Conservation (phyloP, 768 basidiomycete species). For the Leucocoprinus leucothites region DNA sequence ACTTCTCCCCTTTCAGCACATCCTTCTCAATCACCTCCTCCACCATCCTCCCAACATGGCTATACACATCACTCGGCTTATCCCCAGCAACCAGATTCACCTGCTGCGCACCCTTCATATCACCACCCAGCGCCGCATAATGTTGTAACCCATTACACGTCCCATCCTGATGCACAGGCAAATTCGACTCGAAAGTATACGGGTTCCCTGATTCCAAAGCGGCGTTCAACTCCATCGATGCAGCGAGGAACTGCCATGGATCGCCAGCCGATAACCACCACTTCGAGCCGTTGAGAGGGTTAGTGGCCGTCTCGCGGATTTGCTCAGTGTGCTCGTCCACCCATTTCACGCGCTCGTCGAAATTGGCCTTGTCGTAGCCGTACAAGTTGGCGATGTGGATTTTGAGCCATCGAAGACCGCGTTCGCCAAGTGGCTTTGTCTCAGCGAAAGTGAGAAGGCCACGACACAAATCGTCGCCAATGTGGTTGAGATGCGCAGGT, state of each 20-base stretch:
- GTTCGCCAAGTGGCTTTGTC: slow-evolving; percentile 72
- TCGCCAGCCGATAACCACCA: slow-evolving; percentile 96
- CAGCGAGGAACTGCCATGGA: slow-evolving; percentile 96
- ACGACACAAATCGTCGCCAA: no score
- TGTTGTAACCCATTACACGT: slow-evolving; percentile 97
- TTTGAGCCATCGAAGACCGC: slow-evolving; percentile 91
- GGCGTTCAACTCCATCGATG: slow-evolving; percentile 81
- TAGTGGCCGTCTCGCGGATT: slow-evolving; percentile 66
- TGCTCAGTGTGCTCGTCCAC: slow-evolving; percentile 70
- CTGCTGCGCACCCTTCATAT: slow-evolving; percentile 81
- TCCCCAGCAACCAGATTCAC: slow-evolving; percentile 88
- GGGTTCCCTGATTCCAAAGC: neutral
- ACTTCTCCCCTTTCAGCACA: slow-evolving; percentile 42
- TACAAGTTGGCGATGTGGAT: slow-evolving; percentile 92
- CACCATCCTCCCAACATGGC: slow-evolving; percentile 85
- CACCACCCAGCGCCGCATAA: slow-evolving; percentile 96
- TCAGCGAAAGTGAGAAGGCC: slow-evolving; percentile 68
- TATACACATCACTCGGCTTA: slow-evolving; percentile 92
- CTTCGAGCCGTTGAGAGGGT: slow-evolving; percentile 14
- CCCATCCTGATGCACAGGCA: slow-evolving; percentile 98
- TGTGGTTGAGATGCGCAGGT: slow-evolving; percentile 93
- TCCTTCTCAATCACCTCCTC: slow-evolving; percentile 63
- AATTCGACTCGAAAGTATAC: slow-evolving; percentile 65
- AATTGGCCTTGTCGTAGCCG: slow-evolving; percentile 92
- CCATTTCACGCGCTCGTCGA: slow-evolving; percentile 88